Evolutionary conservation across 2,329 filamentous ascomycete genomes (phyloP), one percentile per base, ranked within the genome.

Genomic region (Ilyonectria sp.): DNA sequence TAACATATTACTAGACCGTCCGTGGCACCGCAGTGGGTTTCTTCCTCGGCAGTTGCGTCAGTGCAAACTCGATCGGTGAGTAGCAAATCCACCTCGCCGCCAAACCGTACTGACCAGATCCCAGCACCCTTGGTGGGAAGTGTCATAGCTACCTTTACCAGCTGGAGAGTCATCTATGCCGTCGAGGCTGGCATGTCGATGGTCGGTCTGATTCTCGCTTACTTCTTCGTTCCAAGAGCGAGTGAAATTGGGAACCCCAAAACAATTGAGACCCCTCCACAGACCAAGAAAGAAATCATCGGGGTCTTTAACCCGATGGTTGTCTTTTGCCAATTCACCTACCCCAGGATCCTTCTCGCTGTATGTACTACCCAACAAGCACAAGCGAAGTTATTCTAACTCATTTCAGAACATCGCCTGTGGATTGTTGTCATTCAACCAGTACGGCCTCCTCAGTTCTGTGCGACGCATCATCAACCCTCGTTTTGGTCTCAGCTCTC

Each of bases 381-480:
- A 29, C 46, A n/a, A n/a, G 6, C 7, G 17, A 31, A 15, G 15
- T 15, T 43, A 49, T 40, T 4, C 66, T 67, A 0, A 74, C 19
- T 26, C 2, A 0, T 5, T 1, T 13, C 7, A 76, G 74, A 76
- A 77, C n/a, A 43, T 77, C 6, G 64, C 73, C 2, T 77, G 75
- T 10, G 75, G 75, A 29, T 47, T 75, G 15, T 40, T 74, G 13
- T 68, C 67, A 1, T 76, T 75, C 54, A 76, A 76, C 53, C 77
- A 79, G 40, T 91, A 91, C 75, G 84, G 83, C 1, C 81, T 91
- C 0, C 82, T 91, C 2, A 90, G 89, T 0, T 87, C 87, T 0
- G 91, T 92, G 52, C 87, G 91, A 17, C 91, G 90, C 70, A 86
- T 92, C 2, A 81, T 93, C 19, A 93, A 92, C 70, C 90, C 91